These are phyloP conservation scores for Zoysia pacifica DNA, from an alignment of 176 grass and related monocot genomes.

Conservation along the genomic window DNA sequence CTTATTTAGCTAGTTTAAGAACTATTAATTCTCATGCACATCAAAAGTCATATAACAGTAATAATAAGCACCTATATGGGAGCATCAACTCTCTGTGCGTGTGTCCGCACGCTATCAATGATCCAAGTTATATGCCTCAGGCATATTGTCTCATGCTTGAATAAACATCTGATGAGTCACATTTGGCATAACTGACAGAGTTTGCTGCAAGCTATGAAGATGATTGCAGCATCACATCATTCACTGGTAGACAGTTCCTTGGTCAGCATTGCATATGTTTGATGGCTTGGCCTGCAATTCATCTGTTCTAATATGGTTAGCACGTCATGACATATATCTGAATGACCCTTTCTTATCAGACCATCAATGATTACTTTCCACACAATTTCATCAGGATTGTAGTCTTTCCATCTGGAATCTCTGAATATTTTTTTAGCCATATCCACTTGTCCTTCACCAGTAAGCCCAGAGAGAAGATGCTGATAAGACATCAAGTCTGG, in stretches of 20 bases:
- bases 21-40: background rate
- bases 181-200: constrained; percentile 11
- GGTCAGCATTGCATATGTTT: constrained; percentile 54
- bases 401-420: constrained; percentile 41
- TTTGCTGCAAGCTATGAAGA: background rate
- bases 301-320: constrained; percentile 50
- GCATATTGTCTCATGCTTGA: constrained; percentile 5
- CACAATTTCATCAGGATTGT: constrained; percentile 66
- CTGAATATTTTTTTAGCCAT: constrained; percentile 52
- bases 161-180: constrained; percentile 6
- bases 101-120: background rate
- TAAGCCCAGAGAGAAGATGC: constrained; percentile 57
- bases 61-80: constrained; percentile 28
- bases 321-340: constrained; percentile 46
- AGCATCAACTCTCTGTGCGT: constrained; percentile 9
- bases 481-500: constrained; percentile 57
- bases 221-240: constrained; percentile 23
- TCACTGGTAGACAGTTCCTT: constrained; percentile 37
- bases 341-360: constrained; percentile 50
- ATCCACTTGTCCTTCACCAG: constrained; percentile 46
- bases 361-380: constrained; percentile 76
- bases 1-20: background rate
- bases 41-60: constrained; percentile 11
- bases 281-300: constrained; percentile 52
- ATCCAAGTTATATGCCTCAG: constrained; percentile 3